Evolutionary conservation across 257 asterid genomes (phyloP), one percentile per base, ranked within the genome.

Genomic region (Capsicum baccatum): DNA sequence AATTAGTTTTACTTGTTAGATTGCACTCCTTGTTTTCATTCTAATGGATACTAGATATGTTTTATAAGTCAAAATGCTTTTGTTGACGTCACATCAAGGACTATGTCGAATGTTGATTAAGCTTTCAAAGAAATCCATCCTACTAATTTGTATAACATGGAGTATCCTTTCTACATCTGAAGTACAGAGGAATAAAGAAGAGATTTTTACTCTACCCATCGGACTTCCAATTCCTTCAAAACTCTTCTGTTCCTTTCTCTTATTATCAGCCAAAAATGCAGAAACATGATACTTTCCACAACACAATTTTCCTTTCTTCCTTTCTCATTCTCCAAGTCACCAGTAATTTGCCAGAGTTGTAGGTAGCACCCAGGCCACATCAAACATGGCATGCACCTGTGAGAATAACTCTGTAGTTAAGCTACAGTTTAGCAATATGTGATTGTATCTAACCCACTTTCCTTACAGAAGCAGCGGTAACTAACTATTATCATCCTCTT

Each of bases 1-100:
- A 74, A 52, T 50, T 74, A 74, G 81, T 50, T 74, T 48, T n/a
- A 73, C 80, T 44, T 47, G 80, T 50, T 73, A 73, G 80, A 48
- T 48, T 19, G 59, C 57, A 73, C 80, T 74, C 14, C 47, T 50
- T 76, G 81, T 50, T 76, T 76, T 76, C 21, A 76, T 52, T 76
- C 21, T 76, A 76, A 76, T 76, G 60, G 47, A 76, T 56, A 76
- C 47, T 52, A 15, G 62, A 52, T 52, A 50, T 8, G 21, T 55
- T 76, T 76, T 50, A 21, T 13, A 50, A 19, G 44, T 74, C 44
- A 74, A 74, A 76, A 21, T 50, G 62, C 62, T 76, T 69, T 9
- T 76, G 81, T 76, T 76, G 47, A 76, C 37, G 47, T 76, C 81
- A 13, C 81, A 13, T 52, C 60, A 50, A 21, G 62, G 42, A 50